Percentiles rank a stretch among this genome's conserved stretches.
Evolutionary conservation across 805 yeast species (phyloP).

Genomic region (Candida coleopterorum): DNA sequence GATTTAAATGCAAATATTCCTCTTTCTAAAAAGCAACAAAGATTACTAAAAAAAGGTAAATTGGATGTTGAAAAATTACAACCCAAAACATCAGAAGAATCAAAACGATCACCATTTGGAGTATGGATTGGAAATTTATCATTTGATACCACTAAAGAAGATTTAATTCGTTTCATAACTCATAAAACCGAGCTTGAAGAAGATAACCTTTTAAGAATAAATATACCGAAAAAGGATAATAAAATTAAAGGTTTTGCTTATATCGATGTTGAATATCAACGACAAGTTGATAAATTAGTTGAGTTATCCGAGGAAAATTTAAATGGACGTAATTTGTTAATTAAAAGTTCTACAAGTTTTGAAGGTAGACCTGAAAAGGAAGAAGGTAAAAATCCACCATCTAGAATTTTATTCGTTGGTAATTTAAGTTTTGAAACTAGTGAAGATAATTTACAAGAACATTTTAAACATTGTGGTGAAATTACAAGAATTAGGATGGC

Average conservation of each 20-base stretch:
- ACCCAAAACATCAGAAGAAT: slow-evolving; percentile 31
- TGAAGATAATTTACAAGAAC: slow-evolving; percentile 68
- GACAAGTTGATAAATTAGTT: slow-evolving; percentile 59
- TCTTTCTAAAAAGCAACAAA: slow-evolving; percentile 84
- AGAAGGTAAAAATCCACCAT: slow-evolving; percentile 73
- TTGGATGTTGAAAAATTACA: slow-evolving; percentile 55
- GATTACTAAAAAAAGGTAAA: slow-evolving; percentile 77
- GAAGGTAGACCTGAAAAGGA: slow-evolving; percentile 78
- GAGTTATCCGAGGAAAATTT: slow-evolving; percentile 65
- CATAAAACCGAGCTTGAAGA: slow-evolving; percentile 56
- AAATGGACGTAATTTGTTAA: slow-evolving; percentile 81
- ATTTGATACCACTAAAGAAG: slow-evolving; percentile 76
- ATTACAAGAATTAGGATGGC: slow-evolving; percentile 88
- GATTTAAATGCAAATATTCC: slow-evolving; percentile 72
- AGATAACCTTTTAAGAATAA: slow-evolving; percentile 65
- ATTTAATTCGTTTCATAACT: slow-evolving; percentile 58
- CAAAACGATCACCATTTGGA: slow-evolving; percentile 54
- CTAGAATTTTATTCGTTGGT: slow-evolving; percentile 86
- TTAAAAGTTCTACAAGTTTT: slow-evolving; percentile 73
- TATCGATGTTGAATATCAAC: slow-evolving; percentile 64
- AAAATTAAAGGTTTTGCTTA: slow-evolving; percentile 87
- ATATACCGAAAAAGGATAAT: slow-evolving; percentile 70
- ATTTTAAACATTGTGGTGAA: slow-evolving; percentile 89
- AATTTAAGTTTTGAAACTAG: slow-evolving; percentile 91
- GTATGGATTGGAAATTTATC: slow-evolving; percentile 95